Base-by-base conservation (phyloP, 495 filamentous ascomycete species). In the Parathielavia hyrcaniae region DNA sequence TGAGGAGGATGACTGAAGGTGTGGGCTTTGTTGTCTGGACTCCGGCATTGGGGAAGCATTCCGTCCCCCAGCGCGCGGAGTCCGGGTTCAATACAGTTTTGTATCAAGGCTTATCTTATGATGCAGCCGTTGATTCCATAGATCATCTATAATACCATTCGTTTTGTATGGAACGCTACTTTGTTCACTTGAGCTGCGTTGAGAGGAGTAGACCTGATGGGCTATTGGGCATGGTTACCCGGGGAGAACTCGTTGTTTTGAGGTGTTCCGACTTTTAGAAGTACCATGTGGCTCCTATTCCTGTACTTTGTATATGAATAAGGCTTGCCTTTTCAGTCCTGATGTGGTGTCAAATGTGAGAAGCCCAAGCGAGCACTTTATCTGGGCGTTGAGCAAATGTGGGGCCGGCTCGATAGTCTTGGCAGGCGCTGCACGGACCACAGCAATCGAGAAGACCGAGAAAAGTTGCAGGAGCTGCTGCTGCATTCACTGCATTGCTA, bases 391-490 rank as follows among this genome's bases (percentile, higher is more conserved):
- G 26, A 6, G 2, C 6, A 30, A 8, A 26, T 45, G 16, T 5
- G 7, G 16, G 36, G 13, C 19, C 23, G 13, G n/a, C 14, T 38
- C 39, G 32, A 41, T 32, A 57, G 47, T 20, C 44, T 30, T 9
- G 20, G 23, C 40, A 54, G 41, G 5, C 13, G 14, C 1, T n/a
- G 53, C 65, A 67, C 65, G 58, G 63, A 41, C 68, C 68, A 64
- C 49, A 2, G 7, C n/a, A 10, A 44, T 39, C 57, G 55, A 51
- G 53, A 49, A 49, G 32, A 53, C 34, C 54, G 50, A 62, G 64
- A 70, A 70, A 70, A 66, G 65, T 69, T 62, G 55, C 54, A 30
- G 26, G 3, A 30, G 26, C 26, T 41, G 8, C 26, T 12, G 38
- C n/a, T n/a, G 56, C 45, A 11, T n/a, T n/a, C n/a, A n/a, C n/a